Base-by-base conservation (phyloP, 2,329 filamentous ascomycete genomes). In the Fusarium subtropicale region DNA sequence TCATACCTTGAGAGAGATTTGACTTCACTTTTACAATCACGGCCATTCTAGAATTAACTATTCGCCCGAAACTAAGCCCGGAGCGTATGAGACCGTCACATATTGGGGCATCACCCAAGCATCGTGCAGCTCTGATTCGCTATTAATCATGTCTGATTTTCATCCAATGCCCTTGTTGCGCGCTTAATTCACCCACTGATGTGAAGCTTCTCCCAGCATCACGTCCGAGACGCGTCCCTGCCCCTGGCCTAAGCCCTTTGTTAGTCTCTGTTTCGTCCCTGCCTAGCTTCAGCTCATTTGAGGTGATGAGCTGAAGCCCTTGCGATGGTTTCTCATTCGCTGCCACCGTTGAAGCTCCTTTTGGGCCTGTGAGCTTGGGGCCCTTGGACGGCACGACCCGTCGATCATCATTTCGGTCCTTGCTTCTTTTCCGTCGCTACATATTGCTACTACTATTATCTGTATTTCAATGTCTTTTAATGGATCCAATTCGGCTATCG, bases 171-270 rank as follows among this genome's bases (percentile, higher is more conserved):
- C 64, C 60, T 48, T 58, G 38, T 47, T 73, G 52, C 68, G 71
- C 71, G 71, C 71, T 74, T 74, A 73, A 54, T 59, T 58, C 67
- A 64, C 36, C 69, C 63, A 69, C 24, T 48, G 26, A 48, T 41
- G 22, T 52, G 44, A 42, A 39, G 41, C 34, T 57, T 15, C 46
- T 48, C 61, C 56, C 36, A 56, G 64, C 59, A 65, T 73, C 65
- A 55, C 63, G 61, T 73, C 56, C 57, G 48, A 60, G 33, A 59
- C 72, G 59, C 58, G 59, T 58, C 45, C 36, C n/a, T 16, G 22
- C 46, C 46, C 71, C 57, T 70, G 63, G 60, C 59, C 63, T 42
- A 69, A 71, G 63, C 62, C 64, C 31, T 57, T 64, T 55, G 59
- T 64, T 46, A 69, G 60, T 57, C 64, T 71, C 60, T 31, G 45